Conservation (phyloP, 2,329 filamentous ascomycete genomes). For the Hymenoscyphus scutula region DNA sequence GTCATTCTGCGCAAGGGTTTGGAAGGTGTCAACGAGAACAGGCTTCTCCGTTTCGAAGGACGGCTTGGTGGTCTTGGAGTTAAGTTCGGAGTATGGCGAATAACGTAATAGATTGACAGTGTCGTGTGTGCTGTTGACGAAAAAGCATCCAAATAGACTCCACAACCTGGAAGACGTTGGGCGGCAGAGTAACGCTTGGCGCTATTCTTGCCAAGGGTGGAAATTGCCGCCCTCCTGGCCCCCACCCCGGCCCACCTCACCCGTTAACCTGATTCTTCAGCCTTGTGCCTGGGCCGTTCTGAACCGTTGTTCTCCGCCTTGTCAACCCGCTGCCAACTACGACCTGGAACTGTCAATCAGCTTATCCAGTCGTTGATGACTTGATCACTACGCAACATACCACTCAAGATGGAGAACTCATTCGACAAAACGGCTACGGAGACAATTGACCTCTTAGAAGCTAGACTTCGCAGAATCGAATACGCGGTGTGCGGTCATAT, state of each 20-base stretch:
- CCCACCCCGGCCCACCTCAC: too few relatives aligned
- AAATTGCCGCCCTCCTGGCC: not conserved
- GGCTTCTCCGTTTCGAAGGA: not conserved
- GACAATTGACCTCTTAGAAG: conserved; percentile 36
- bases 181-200: not conserved
- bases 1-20: conserved; percentile 8
- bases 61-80: not conserved
- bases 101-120: not conserved
- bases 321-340: not conserved
- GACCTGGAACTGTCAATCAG: not conserved
- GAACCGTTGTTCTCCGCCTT: not conserved
- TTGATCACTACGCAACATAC: not conserved
- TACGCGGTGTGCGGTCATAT: conserved; percentile 30
- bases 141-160: not conserved
- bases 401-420: conserved; percentile 29
- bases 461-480: conserved; percentile 34
- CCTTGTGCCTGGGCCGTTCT: not conserved
- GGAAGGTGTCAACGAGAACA: not conserved
- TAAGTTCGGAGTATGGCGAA: not conserved
- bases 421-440: conserved; percentile 34
- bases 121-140: not conserved
- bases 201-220: not conserved
- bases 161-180: not conserved
- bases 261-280: not conserved
- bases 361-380: not conserved